Conservation (phyloP, 495 filamentous ascomycete genomes). For the Penicillium cosmopolitanum region DNA sequence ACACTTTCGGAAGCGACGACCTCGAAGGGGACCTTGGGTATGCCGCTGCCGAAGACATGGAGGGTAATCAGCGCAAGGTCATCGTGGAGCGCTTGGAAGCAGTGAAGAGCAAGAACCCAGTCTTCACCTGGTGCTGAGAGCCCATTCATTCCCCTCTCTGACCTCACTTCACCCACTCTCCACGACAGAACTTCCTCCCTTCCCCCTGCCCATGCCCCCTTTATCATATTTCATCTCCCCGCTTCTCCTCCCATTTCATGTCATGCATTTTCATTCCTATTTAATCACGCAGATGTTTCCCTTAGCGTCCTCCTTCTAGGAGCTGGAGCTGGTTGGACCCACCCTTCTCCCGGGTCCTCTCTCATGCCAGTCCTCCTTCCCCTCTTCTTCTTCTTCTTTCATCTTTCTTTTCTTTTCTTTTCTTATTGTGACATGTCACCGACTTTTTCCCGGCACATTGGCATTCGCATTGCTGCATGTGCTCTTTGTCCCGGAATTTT, state of each 20-base stretch:
- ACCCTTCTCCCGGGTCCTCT: neutral
- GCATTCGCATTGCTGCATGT: neutral
- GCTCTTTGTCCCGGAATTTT: constrained; percentile 4
- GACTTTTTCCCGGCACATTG: neutral
- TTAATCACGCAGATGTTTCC: constrained; percentile 26
- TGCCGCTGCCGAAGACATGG: constrained; percentile 90
- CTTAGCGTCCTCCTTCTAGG: constrained; percentile 20
- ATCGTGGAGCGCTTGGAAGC: constrained; percentile 96
- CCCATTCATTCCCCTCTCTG: constrained; percentile 1
- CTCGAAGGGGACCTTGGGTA: constrained; percentile 92
- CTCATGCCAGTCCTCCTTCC: neutral
- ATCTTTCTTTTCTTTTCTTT: constrained; percentile 6
- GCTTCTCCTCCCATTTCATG: constrained; percentile 10
- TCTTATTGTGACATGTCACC: constrained; percentile 1
- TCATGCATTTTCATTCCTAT: constrained; percentile 22
- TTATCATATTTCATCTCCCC: neutral
- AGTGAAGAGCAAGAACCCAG: constrained; percentile 91
- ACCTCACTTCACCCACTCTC: neutral
- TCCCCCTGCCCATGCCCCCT: neutral
- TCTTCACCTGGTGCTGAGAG: constrained; percentile 93
- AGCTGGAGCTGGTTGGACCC: neutral
- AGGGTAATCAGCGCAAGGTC: constrained; percentile 84
- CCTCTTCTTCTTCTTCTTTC: constrained; percentile 1
- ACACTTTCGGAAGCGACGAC: constrained; percentile 69
- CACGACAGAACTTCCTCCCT: too few species aligned